phyloP scores from a whole-genome alignment of 2,329 filamentous ascomycete species.

The Beauveria sp. region DNA sequence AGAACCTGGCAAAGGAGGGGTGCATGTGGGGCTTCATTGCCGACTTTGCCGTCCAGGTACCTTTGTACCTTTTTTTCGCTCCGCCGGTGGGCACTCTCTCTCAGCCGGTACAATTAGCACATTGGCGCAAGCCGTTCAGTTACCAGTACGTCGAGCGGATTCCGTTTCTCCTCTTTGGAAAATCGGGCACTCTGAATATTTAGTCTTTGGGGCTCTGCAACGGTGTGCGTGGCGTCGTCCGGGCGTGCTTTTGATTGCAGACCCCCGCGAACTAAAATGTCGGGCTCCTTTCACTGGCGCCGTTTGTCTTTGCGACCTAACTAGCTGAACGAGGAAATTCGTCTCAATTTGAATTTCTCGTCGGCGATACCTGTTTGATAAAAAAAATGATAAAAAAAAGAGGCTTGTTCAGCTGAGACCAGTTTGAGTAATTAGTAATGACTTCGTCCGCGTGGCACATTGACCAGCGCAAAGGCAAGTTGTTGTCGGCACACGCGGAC shows the following conservation, averaged over 20 bases:
- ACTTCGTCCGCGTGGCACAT: background rate
- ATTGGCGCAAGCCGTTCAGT: no score
- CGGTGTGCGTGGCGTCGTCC: no score
- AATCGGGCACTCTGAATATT: no score
- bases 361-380: no score
- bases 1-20: background rate
- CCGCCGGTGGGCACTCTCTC: background rate
- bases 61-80: background rate
- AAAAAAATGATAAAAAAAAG: no score
- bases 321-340: no score
- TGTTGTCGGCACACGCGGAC: background rate
- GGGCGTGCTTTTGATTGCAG: background rate
- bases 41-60: slow-evolving; percentile 11
- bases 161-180: no score
- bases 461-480: background rate
- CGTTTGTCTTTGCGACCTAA: no score
- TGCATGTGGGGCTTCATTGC: slow-evolving; percentile 3
- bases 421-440: background rate
- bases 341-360: no score
- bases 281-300: no score
- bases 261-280: background rate
- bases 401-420: background rate
- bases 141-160: no score
- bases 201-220: background rate
- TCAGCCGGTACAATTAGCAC: background rate